Conservation (phyloP, 2,329 filamentous ascomycete species). For the Stagonosporopsis rhizophila region DNA sequence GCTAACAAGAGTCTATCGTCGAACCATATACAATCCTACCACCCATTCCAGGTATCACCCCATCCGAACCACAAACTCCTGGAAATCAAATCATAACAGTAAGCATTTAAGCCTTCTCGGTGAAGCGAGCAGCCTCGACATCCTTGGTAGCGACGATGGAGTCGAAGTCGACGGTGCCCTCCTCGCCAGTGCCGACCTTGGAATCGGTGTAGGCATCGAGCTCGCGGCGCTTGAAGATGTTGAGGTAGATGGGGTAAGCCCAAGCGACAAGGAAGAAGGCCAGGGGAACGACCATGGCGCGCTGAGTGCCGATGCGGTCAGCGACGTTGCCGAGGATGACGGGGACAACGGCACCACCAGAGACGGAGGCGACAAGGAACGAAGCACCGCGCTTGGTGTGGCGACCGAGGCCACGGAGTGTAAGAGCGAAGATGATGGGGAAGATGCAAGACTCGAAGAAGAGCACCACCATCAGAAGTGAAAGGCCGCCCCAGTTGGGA, state of each 20-base stretch:
- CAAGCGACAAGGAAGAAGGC: conserved; percentile 45
- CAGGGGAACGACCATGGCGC: conserved; percentile 48
- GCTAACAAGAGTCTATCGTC: conserved; percentile 5
- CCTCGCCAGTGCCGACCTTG: conserved; percentile 35
- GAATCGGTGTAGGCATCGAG: conserved; percentile 46
- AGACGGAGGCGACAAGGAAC: conserved; percentile 48
- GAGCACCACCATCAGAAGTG: conserved; percentile 48
- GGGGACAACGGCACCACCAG: conserved; percentile 46
- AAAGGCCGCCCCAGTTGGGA: conserved; percentile 48
- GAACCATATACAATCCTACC: conserved; percentile 7
- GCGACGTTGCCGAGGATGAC: conserved; percentile 48
- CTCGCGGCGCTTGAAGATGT: conserved; percentile 43
- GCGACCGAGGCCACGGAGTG: conserved; percentile 47
- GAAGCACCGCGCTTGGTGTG: conserved; percentile 51
- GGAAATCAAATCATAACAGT: neutral
- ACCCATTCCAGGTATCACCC: conserved; percentile 14
- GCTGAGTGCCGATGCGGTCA: conserved; percentile 40
- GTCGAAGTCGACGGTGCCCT: conserved; percentile 34
- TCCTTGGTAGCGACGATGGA: conserved; percentile 36
- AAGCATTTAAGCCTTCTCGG: conserved; percentile 21
- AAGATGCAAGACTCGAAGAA: conserved; percentile 52
- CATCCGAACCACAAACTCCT: conserved; percentile 5
- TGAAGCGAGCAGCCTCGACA: conserved; percentile 28
- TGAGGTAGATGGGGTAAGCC: conserved; percentile 48
- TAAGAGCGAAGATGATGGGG: conserved; percentile 49